Evolutionary conservation across 2,329 filamentous ascomycete species (phyloP), one percentile per base, ranked within the genome.

Genomic region (Microsporum audouinii): DNA sequence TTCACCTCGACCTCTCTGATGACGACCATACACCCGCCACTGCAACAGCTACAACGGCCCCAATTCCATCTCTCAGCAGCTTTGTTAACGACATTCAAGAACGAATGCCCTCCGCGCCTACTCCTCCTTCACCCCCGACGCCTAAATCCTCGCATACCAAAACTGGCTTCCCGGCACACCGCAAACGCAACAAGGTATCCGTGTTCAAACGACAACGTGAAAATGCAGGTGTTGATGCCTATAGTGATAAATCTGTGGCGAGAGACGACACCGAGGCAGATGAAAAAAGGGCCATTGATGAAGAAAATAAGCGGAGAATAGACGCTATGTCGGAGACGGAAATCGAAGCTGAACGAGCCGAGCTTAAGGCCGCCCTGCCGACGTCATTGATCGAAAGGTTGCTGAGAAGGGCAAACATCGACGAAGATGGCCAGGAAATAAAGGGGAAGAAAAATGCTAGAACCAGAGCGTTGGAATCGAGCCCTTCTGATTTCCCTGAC

Each of bases 101-200:
- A 76, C 87, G 88, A 64, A 81, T 84, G 51, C 74, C 82, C 31
- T 73, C 78, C 12, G 74, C 79, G 12, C 68, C 72, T 53, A 29
- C 61, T n/a, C 53, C 63, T 29, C 69, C 71, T 10, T 67, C 76
- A 36, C 70, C 75, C 3, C 67, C 71, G 5, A 79, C 84, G 27
- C 85, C 83, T 64, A 80, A 88, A 3, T 85, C 87, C 6, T 79
- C 79, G 43, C 82, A 85, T 7, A 76, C 79, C 23, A 73, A 79
- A 3, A 85, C 83, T 10, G 94, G 94, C 0, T 97, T 97, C 67
- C 94, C 94, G n/a, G 84, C 86, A 62, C 91, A 91, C 72, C 94
- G 88, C 73, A 90, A 88, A 71, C 85, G 91, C 65, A 80, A 79
- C 61, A 82, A 82, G 61, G 75, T 83, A 5, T 96, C 91, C 1